Evolutionary conservation across 2,329 filamentous ascomycete species (phyloP).

Genomic region (Aspergillus sp.): DNA sequence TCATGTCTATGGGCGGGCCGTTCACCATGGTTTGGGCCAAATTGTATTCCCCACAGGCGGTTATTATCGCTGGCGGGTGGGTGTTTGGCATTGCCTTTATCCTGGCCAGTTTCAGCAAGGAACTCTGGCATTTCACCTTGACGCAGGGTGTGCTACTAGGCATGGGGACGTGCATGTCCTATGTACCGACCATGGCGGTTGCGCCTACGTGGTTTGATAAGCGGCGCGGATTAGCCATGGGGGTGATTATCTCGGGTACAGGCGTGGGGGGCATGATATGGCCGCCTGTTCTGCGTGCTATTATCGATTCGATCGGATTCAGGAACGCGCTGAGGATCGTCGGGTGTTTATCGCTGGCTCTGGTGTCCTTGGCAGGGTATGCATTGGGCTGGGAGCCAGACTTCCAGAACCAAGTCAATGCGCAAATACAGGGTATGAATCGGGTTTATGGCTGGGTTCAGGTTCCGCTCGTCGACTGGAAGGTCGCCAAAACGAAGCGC

Average conservation of each 20-base stretch:
- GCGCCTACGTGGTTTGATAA: constrained; percentile 33
- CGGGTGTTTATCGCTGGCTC: constrained; percentile 19
- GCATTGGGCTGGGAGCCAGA: constrained; percentile 24
- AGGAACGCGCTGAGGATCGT: constrained; percentile 31
- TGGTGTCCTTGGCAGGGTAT: constrained; percentile 21
- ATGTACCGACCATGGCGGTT: constrained; percentile 33
- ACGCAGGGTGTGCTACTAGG: constrained; percentile 34
- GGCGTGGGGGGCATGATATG: constrained; percentile 35
- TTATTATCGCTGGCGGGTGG: constrained; percentile 27
- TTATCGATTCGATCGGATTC: constrained; percentile 29
- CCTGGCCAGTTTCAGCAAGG: constrained; percentile 26
- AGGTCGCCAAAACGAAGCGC: constrained; percentile 17
- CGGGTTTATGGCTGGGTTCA: constrained; percentile 13
- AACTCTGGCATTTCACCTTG: constrained; percentile 27
- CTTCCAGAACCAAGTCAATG: constrained; percentile 14
- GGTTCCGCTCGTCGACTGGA: constrained; percentile 27
- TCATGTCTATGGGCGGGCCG: constrained; percentile 33
- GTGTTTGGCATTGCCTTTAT: constrained; percentile 28
- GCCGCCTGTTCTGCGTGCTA: constrained; percentile 26
- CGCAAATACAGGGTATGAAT: constrained; percentile 11
- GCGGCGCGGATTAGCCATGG: constrained; percentile 33
- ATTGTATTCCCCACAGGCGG: constrained; percentile 23
- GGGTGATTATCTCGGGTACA: constrained; percentile 32
- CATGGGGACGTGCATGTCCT: constrained; percentile 31
- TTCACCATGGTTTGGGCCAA: constrained; percentile 31